Base-by-base conservation (phyloP, 345 rosid genomes). In the Melaleuca alternifolia region DNA sequence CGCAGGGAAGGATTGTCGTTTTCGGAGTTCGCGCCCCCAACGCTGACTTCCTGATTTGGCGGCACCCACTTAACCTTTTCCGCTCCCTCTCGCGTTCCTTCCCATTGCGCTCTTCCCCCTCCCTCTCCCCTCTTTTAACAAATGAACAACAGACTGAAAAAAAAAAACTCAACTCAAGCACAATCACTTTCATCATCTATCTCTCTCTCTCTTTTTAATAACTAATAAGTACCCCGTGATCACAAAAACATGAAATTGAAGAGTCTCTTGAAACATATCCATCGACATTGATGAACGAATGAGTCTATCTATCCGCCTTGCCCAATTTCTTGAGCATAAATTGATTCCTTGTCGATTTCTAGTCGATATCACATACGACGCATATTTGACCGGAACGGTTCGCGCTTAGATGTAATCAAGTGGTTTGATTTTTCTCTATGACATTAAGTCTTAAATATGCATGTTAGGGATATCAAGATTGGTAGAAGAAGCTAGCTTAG, bases 221-320 rank as follows among this genome's bases (percentile, higher is more conserved):
- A 3, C 6, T 8, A 11, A n/a, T 20, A n/a, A 1, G 71, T n/a
- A 9, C n/a, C 1, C 0, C 37, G 7, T 13, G 37, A 61, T 3
- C 2, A 0, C n/a, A 59, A 59, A 59, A 33, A 59, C 26, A 0
- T 0, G 16, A 59, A 59, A 2, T 13, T 59, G 2, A 0, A n/a
- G 11, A 59, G 33, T 16, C n/a, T 0, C 5, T 11, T 0, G 6
- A 1, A n/a, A 30, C 37, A 24, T 24, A 57, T 13, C 62, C 62
- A 57, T 24, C 11, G 11, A 11, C 2, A 0, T 28, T 2, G 2
- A 13, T 14, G 1, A 24, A 24, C 5, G 28, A 57, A 57, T 57
- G 62, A 26, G 3, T 9, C 28, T 23, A 24, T 6, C 62, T 56
- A 24, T 56, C 23, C 41, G 41, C 41, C 28, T n/a, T n/a, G n/a